These are phyloP conservation scores for Acarospora socialis DNA, from an alignment of 2,329 filamentous ascomycete species.

Conservation along the genomic window DNA sequence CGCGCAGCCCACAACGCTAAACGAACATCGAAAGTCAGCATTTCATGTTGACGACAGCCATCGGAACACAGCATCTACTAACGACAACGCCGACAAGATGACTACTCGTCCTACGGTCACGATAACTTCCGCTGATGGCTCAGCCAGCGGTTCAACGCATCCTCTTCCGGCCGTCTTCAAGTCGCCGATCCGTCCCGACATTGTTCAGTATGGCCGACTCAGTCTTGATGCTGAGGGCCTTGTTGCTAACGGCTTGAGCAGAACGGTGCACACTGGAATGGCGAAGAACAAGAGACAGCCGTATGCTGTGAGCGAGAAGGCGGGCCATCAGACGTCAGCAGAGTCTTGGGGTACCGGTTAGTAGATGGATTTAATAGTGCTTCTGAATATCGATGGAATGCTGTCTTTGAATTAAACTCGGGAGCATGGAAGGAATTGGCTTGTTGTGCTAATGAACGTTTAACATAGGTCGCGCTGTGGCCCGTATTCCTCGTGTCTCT, in stretches of 20 bases:
- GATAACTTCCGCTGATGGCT: constrained; percentile 92
- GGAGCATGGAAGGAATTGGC: constrained; percentile 8
- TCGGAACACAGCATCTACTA: too few species aligned
- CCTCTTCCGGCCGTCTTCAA: constrained; percentile 94
- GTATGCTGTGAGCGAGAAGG: constrained; percentile 99
- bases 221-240: neutral
- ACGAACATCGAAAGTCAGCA: too few species aligned
- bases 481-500: constrained; percentile 99
- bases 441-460: constrained; percentile 8
- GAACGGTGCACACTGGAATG: constrained; percentile 86
- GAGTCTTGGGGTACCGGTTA: constrained; percentile 99
- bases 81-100: too few species aligned
- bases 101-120: constrained; percentile 95
- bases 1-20: too few species aligned
- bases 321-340: constrained; percentile 98
- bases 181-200: constrained; percentile 94
- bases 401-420: neutral
- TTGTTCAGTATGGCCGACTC: constrained; percentile 65
- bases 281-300: constrained; percentile 99
- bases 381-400: neutral
- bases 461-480: constrained; percentile 81
- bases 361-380: constrained; percentile 27
- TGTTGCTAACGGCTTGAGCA: constrained; percentile 27
- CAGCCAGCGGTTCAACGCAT: constrained; percentile 75
- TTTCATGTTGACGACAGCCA: too few species aligned